Percentiles rank a stretch among this genome's conserved stretches.
phyloP scores from a whole-genome alignment of 345 rosid species.

The Populus alba region DNA sequence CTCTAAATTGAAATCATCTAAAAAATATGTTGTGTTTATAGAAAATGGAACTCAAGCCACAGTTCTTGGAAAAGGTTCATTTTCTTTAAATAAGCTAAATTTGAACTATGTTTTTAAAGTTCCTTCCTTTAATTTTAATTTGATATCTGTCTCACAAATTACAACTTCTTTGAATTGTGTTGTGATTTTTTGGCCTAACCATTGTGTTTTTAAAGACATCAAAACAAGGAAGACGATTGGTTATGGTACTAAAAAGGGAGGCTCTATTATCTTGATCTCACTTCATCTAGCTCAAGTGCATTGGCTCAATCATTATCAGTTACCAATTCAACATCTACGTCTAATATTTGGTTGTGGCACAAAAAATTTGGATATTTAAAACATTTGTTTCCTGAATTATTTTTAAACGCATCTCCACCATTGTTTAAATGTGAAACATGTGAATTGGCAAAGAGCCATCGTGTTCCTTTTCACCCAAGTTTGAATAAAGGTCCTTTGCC shows the following conservation, averaged over 20 bases:
- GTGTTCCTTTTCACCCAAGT: not conserved
- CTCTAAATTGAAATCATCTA: not conserved
- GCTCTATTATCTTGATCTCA: constrained; percentile 7
- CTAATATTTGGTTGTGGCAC: constrained; percentile 3
- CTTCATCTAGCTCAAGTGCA: not conserved
- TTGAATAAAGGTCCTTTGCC: not conserved
- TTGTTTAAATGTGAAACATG: not conserved
- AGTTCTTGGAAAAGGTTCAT: not conserved
- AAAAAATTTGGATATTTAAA: not conserved
- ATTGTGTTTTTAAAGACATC: constrained; percentile 9
- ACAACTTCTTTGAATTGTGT: not conserved
- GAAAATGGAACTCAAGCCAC: not conserved
- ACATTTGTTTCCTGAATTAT: not conserved
- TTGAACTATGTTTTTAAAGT: not conserved
- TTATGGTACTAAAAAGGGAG: not conserved
- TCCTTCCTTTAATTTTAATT: not conserved
- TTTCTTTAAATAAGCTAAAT: not conserved
- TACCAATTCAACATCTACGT: not conserved
- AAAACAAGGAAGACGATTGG: not conserved
- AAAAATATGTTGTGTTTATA: not conserved
- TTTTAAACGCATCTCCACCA: not conserved
- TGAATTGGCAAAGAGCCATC: not conserved
- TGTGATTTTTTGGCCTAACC: not conserved
- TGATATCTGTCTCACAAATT: not conserved
- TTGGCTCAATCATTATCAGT: not conserved